Conservation (phyloP, 768 basidiomycete species). For the Calocybe indica region DNA sequence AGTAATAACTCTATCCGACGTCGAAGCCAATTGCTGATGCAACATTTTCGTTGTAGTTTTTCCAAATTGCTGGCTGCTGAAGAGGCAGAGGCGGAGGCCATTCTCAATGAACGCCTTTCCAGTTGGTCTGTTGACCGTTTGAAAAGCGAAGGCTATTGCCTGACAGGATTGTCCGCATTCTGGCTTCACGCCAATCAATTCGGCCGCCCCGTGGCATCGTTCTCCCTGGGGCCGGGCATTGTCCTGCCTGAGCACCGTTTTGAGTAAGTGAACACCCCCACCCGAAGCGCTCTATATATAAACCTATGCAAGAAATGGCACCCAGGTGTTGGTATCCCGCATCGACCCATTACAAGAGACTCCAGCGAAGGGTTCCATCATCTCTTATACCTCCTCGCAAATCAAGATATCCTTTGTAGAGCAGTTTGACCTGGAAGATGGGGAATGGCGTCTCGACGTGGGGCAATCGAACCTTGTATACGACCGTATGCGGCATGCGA, state of each 20-base stretch:
- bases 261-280: slow-evolving; percentile 45
- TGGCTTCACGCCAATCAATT: slow-evolving; percentile 63
- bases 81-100: slow-evolving; percentile 56
- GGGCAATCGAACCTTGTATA: slow-evolving; percentile 61
- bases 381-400: slow-evolving; percentile 42
- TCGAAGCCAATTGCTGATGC: not conserved
- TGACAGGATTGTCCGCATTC: slow-evolving; percentile 60
- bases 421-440: slow-evolving; percentile 34
- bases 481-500: slow-evolving; percentile 65
- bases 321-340: slow-evolving; percentile 59
- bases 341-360: slow-evolving; percentile 54
- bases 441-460: slow-evolving; percentile 65
- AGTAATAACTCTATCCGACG: slow-evolving; percentile 29
- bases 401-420: slow-evolving; percentile 56
- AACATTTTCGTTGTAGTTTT: slow-evolving; percentile 26
- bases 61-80: slow-evolving; percentile 49
- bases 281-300: not conserved
- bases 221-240: slow-evolving; percentile 58
- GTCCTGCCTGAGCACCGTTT: slow-evolving; percentile 62
- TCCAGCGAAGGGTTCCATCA: slow-evolving; percentile 48
- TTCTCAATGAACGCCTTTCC: slow-evolving; percentile 56
- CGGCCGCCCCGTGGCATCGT: slow-evolving; percentile 62
- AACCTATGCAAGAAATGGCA: slow-evolving; percentile 48
- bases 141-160: slow-evolving; percentile 64
- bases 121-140: slow-evolving; percentile 61